A percentile compares a stretch with the other conserved stretches of the same genome.
Conservation (phyloP, 768 basidiomycete species). For the Steccherinum ochraceum region DNA sequence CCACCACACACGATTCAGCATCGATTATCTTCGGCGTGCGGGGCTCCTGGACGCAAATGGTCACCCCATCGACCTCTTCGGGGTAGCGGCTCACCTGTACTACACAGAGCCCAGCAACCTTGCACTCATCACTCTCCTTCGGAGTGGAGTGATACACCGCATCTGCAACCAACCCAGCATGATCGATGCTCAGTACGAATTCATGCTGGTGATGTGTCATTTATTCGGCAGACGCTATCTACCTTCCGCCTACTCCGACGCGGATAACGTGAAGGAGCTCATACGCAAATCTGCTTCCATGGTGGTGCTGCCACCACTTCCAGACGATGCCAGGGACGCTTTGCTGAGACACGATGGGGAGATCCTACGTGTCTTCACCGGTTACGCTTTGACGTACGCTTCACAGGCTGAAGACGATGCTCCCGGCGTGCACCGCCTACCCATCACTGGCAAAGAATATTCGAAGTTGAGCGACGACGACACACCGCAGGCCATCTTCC, state of each 20-base stretch:
- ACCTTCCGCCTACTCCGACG: constrained; percentile 35
- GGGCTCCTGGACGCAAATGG: constrained; percentile 48
- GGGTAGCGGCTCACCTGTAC: constrained; percentile 49
- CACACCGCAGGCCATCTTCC: constrained; percentile 22
- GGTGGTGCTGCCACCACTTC: constrained; percentile 49
- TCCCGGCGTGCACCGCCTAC: constrained; percentile 39
- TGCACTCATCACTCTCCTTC: constrained; percentile 53
- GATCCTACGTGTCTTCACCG: constrained; percentile 46
- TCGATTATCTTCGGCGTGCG: constrained; percentile 61
- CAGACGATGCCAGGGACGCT: constrained; percentile 30
- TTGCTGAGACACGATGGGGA: constrained; percentile 42
- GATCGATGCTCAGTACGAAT: constrained; percentile 38
- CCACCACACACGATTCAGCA: constrained; percentile 63
- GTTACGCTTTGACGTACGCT: constrained; percentile 48
- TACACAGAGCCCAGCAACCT: constrained; percentile 69
- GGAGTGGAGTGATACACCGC: constrained; percentile 49
- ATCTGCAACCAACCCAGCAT: constrained; percentile 39
- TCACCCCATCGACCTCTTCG: constrained; percentile 51
- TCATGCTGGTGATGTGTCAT: constrained; percentile 54
- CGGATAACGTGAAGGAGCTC: constrained; percentile 28
- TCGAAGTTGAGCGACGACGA: neutral
- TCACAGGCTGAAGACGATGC: constrained; percentile 30
- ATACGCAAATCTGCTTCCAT: constrained; percentile 45
- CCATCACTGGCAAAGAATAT: constrained; percentile 33
- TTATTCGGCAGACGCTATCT: constrained; percentile 59